Conservation (phyloP, 805 yeast species). For the Tetrapisispora arboricola region DNA sequence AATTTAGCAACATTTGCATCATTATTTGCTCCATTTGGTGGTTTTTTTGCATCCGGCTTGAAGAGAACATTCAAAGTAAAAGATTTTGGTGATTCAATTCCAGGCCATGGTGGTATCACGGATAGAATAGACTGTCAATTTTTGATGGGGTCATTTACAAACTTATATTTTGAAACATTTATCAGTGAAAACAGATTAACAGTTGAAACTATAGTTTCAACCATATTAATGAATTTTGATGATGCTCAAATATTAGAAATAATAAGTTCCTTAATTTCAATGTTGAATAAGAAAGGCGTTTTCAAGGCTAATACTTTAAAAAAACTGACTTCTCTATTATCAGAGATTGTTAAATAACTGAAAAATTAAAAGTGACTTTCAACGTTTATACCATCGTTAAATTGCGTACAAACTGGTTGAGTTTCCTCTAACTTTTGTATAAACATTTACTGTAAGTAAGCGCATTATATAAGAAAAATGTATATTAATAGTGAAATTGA, state of each 20-base stretch:
- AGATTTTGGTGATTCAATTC: slow-evolving; percentile 96
- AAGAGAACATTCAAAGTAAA: slow-evolving; percentile 93
- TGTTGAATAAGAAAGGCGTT: slow-evolving; percentile 30
- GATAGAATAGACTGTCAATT: slow-evolving; percentile 98
- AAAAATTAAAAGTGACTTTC: no score
- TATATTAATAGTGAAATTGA: no score
- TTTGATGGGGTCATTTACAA: slow-evolving; percentile 92
- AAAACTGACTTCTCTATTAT: slow-evolving; percentile 26
- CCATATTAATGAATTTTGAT: slow-evolving; percentile 60
- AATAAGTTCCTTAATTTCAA: slow-evolving; percentile 20
- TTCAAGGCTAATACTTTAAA: slow-evolving; percentile 29
- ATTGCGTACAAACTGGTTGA: no score
- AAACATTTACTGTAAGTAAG: no score
- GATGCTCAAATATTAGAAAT: slow-evolving; percentile 56
- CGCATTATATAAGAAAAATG: no score
- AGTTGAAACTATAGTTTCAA: slow-evolving; percentile 65
- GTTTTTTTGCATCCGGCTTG: slow-evolving; percentile 95
- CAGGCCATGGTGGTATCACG: slow-evolving; percentile 98
- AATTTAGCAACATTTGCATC: slow-evolving; percentile 91
- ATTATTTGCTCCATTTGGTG: slow-evolving; percentile 95
- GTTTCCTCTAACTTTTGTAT: no score
- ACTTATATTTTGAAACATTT: slow-evolving; percentile 87
- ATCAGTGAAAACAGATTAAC: slow-evolving; percentile 62
- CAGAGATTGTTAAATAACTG: slow-evolving; percentile 11
- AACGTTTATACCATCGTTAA: no score